Evolutionary conservation across 2,329 filamentous ascomycete genomes (phyloP).

Genomic region (Beauveria scarabaeidicola): DNA sequence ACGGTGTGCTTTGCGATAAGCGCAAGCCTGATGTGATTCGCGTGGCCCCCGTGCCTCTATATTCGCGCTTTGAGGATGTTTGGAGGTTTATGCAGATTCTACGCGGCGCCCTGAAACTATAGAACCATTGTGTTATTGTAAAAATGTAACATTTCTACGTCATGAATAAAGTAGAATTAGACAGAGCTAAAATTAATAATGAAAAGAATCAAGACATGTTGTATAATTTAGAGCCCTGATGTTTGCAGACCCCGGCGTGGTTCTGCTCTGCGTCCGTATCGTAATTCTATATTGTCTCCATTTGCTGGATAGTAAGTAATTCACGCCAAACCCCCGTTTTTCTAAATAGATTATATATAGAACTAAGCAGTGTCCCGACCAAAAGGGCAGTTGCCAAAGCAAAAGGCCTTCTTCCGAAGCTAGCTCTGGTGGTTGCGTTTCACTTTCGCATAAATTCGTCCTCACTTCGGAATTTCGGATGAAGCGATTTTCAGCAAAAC

Average conservation of each 20-base stretch:
- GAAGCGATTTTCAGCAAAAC: background rate
- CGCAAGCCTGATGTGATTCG: slow-evolving; percentile 78
- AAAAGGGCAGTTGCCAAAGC: background rate
- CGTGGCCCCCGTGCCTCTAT: slow-evolving; percentile 75
- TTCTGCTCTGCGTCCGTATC: background rate
- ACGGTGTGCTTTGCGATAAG: slow-evolving; percentile 72
- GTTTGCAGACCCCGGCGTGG: too few relatives aligned
- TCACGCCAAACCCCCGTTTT: background rate
- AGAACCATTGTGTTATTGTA: background rate
- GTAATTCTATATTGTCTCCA: background rate
- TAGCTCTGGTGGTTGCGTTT: background rate
- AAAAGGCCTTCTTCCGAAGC: background rate
- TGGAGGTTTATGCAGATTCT: slow-evolving; percentile 38
- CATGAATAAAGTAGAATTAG: background rate
- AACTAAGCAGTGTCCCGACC: background rate
- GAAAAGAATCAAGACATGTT: background rate
- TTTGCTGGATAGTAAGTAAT: background rate
- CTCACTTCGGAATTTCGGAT: slow-evolving; percentile 6
- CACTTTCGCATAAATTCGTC: background rate
- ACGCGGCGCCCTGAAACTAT: slow-evolving; percentile 23
- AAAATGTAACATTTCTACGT: background rate
- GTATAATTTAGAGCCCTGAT: background rate
- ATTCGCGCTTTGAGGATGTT: slow-evolving; percentile 72
- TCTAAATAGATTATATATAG: background rate
- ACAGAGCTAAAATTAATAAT: background rate